These are phyloP conservation scores for Serendipita indica DNA, from an alignment of 768 basidiomycete species.

Conservation along the genomic window DNA sequence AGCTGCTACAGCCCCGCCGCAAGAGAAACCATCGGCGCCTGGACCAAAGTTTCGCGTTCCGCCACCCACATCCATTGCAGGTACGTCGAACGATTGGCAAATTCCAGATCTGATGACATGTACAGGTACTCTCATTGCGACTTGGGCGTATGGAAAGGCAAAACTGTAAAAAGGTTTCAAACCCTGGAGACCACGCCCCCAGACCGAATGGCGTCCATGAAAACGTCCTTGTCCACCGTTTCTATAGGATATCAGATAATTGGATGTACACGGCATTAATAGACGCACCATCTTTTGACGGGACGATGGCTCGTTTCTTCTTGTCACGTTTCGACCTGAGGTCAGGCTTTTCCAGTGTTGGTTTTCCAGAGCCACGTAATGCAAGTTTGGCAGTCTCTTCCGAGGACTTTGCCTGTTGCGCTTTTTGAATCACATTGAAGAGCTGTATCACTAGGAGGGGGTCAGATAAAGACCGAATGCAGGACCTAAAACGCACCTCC, in stretches of 20 bases:
- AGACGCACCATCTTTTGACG: slow-evolving; percentile 42
- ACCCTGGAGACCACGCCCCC: slow-evolving; percentile 58
- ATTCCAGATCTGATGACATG: slow-evolving; percentile 24
- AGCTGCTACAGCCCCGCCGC: slow-evolving; percentile 17
- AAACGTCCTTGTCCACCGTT: slow-evolving; percentile 51
- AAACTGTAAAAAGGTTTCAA: not conserved
- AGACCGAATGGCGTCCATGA: slow-evolving; percentile 70
- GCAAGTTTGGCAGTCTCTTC: slow-evolving; percentile 63
- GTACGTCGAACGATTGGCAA: not conserved
- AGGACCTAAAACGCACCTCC: slow-evolving; percentile 15
- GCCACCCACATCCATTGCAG: slow-evolving; percentile 37
- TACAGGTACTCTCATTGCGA: slow-evolving; percentile 72
- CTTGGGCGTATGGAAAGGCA: slow-evolving; percentile 41
- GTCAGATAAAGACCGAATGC: not conserved
- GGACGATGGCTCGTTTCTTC: slow-evolving; percentile 37
- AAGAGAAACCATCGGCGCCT: slow-evolving; percentile 18
- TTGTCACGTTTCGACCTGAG: slow-evolving; percentile 31
- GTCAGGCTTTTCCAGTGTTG: slow-evolving; percentile 22
- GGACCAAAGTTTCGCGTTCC: slow-evolving; percentile 60
- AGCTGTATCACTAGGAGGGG: slow-evolving; percentile 53
- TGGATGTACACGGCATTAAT: slow-evolving; percentile 7
- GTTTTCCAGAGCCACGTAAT: slow-evolving; percentile 41
- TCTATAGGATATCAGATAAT: slow-evolving; percentile 24
- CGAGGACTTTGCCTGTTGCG: slow-evolving; percentile 48
- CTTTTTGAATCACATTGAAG: slow-evolving; percentile 76